phyloP scores from a whole-genome alignment of 805 yeast genomes.

The Yamadazyma akitaensis region DNA sequence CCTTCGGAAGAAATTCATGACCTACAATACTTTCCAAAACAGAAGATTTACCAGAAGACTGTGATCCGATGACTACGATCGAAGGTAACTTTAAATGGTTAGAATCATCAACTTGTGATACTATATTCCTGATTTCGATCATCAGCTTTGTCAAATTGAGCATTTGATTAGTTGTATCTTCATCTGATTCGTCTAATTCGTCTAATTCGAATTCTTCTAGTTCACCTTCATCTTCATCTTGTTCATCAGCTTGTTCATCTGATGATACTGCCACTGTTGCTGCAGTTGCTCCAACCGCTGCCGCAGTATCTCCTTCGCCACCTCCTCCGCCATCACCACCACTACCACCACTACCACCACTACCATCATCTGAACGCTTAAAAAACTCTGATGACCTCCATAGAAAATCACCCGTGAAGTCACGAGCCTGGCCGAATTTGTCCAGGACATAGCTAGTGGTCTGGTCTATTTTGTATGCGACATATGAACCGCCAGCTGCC shows the following conservation, averaged over 20 bases:
- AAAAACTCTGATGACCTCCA: constrained; percentile 48
- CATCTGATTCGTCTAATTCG: constrained; percentile 36
- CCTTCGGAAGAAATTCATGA: constrained; percentile 96
- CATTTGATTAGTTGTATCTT: constrained; percentile 73
- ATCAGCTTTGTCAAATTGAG: constrained; percentile 86
- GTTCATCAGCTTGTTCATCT: constrained; percentile 28
- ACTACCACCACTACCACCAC: constrained; percentile 2
- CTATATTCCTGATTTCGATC: constrained; percentile 88
- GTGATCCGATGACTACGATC: constrained; percentile 96
- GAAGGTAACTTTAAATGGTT: constrained; percentile 85
- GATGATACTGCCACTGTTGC: constrained; percentile 35
- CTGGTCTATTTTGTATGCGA: constrained; percentile 88
- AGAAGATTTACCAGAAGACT: constrained; percentile 95
- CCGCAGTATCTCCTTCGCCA: constrained; percentile 31
- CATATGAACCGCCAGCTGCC: constrained; percentile 93
- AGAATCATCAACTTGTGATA: constrained; percentile 70
- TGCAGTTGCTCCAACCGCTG: constrained; percentile 50
- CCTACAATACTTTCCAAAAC: constrained; percentile 96
- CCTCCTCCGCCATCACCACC: constrained; percentile 14
- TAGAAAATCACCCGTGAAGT: constrained; percentile 52
- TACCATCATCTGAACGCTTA: constrained; percentile 19
- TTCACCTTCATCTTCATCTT: constrained; percentile 49
- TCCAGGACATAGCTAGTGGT: constrained; percentile 72
- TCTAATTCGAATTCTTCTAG: constrained; percentile 45
- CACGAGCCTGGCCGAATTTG: constrained; percentile 59